Base-by-base conservation (phyloP, 331 rosid genomes). In the Cucumis variabilis region DNA sequence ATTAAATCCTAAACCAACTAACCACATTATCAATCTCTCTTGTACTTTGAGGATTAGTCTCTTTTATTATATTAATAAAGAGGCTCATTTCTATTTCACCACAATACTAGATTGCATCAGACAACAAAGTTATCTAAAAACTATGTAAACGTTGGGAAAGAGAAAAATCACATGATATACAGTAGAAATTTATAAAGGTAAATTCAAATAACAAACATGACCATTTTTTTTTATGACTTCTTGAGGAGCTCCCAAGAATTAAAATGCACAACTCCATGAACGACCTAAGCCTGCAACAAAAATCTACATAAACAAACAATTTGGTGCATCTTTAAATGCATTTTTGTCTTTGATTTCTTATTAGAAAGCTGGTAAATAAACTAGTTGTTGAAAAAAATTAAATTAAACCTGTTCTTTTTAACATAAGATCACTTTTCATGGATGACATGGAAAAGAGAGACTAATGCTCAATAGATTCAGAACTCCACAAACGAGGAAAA, bases 211-310 rank as follows among this genome's bases (percentile, higher is more conserved):
- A 87, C 96, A 86, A 88, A 95, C 98, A 89, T 88, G 92, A 88
- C 90, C 90, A 51, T 16, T 73, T 51, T 90, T 90, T 83, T 78
- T 71, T 89, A 87, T 91, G 88, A 90, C 90, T 93, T 85, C 85
- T 94, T 48, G 93, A 88, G 87, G 90, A 88, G 88, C 91, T 90
- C 88, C 95, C 98, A 4, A 97, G 96, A 90, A 95, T 88, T 90
- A 97, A 93, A 85, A 97, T 97, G 90, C 98, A 97, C 86, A 97
- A 89, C 91, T 95, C 99, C 98, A 97, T 94, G 88, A 93, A 96
- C 30, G 99, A 92, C 90, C 98, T 93, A 83, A 97, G 98, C 89
- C 98, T 97, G 96, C 84, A 74, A 75, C 85, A 91, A 88, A 85
- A 89, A 74, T 68, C 78, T 69, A 60, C 70, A 81, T 81, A 9